Base-by-base conservation (phyloP, 1,284 basidiomycete species). In the Papiliotrema nemorosa region DNA sequence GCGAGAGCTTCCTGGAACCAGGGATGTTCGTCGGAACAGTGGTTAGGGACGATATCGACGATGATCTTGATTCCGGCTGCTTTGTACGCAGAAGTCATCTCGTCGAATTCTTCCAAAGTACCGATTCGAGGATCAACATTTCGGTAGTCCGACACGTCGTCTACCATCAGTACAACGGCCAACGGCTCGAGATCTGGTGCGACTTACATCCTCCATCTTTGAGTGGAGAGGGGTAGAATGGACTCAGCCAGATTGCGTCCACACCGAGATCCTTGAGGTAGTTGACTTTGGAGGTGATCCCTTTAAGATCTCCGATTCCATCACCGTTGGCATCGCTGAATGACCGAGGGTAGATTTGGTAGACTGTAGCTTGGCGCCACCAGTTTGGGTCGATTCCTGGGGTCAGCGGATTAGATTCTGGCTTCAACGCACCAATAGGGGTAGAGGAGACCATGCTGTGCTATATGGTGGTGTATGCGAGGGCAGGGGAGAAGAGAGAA, bases 41-140 rank as follows among this genome's bases (percentile, higher is more conserved):
- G 87, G 69, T 88, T 89, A n/a, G 85, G 82, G 26, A 88, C 87
- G 3, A 89, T 80, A 67, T 88, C 86, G 78, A 88, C 84, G 78
- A 88, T 80, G 43, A 87, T 77, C 62, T 85, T 86, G 81, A 89
- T 84, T 0, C 81, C 84, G 39, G 82, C 79, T 21, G 77, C 68
- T 56, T 88, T 84, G 41, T 82, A 78, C 5, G 79, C 81, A 20
- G 77, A 66, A 46, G 85, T 72, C 44, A 88, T 77, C 14, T 70
- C 77, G 59, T 88, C 85, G 80, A 84, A 86, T 61, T 89, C 85
- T 4, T 76, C 78, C n/a, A 88, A 67, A 0, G 84, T 85, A 9
- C 87, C 87, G 69, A 86, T 90, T 43, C 80, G 75, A 14, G 83
- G 80, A 75, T 88, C 84, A 57, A 89, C 84, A 58, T 81, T 76